Evolutionary conservation across 768 basidiomycete genomes (phyloP).

Genomic region (Fomitopsis serialis): DNA sequence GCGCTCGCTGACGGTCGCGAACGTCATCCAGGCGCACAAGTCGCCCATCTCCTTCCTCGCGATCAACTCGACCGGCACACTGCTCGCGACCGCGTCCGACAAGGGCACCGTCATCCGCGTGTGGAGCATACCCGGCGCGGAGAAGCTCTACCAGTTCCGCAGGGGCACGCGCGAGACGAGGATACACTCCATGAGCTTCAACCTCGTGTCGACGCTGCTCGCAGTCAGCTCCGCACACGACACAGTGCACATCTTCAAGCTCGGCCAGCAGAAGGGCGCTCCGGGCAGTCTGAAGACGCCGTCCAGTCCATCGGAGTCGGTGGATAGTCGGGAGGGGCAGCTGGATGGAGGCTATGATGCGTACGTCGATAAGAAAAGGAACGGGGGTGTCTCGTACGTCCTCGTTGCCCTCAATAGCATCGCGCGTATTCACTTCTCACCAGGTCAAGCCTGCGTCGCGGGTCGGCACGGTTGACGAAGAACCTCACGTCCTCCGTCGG

Average conservation of each 20-base stretch:
- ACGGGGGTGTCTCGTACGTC: conserved; percentile 50
- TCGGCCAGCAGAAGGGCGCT: conserved; percentile 38
- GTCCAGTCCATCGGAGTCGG: conserved; percentile 58
- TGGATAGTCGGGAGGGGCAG: conserved; percentile 59
- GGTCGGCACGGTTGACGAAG: conserved; percentile 72
- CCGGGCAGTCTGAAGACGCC: conserved; percentile 26
- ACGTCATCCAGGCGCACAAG: conserved; percentile 97
- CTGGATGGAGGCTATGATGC: conserved; percentile 82
- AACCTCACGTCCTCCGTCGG: conserved; percentile 74
- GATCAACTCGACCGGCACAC: conserved; percentile 80
- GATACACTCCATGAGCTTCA: conserved; percentile 87
- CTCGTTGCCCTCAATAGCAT: neutral
- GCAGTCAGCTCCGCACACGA: conserved; percentile 90
- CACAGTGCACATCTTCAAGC: conserved; percentile 95
- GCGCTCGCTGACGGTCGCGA: conserved; percentile 83
- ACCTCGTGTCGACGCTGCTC: conserved; percentile 73
- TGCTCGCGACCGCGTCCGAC: conserved; percentile 90
- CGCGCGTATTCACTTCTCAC: neutral
- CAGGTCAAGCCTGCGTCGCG: conserved; percentile 52
- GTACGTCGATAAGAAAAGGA: conserved; percentile 73
- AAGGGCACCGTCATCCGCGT: conserved; percentile 98
- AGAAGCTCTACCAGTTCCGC: conserved; percentile 94
- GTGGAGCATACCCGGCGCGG: conserved; percentile 84
- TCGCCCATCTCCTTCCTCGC: conserved; percentile 83
- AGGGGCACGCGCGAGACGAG: conserved; percentile 81